phyloP scores from a whole-genome alignment of 495 filamentous ascomycete species.

The Trichoderma parareesei region DNA sequence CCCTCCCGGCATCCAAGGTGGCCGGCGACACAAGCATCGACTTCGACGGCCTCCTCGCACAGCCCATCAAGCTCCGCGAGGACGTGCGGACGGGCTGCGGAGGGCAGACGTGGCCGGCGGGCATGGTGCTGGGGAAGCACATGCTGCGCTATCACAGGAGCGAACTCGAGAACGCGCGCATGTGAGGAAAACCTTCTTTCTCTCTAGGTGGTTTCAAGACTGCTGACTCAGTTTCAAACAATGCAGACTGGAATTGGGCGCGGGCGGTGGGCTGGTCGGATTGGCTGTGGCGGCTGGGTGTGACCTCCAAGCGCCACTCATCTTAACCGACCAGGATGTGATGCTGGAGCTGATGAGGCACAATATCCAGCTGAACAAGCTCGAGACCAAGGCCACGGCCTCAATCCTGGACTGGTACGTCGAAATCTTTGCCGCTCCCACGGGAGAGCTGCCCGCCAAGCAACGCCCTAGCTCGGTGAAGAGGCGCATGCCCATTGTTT shows the following conservation, averaged over 20 bases:
- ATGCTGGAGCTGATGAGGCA: slow-evolving; percentile 76
- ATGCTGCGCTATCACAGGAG: slow-evolving; percentile 61
- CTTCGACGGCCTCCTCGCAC: slow-evolving; percentile 64
- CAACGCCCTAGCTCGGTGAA: slow-evolving; percentile 11
- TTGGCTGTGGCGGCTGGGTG: slow-evolving; percentile 58
- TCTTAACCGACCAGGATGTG: slow-evolving; percentile 76
- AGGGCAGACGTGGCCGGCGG: slow-evolving; percentile 89
- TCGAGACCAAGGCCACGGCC: slow-evolving; percentile 52
- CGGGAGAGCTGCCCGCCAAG: background rate
- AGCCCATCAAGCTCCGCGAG: slow-evolving; percentile 68
- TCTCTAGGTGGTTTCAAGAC: slow-evolving; percentile 13
- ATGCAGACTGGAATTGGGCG: slow-evolving; percentile 78
- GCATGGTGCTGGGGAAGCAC: slow-evolving; percentile 78
- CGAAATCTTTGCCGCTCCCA: background rate
- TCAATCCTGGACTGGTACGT: slow-evolving; percentile 70
- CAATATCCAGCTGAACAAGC: slow-evolving; percentile 72
- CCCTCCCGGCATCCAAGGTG: slow-evolving; percentile 54
- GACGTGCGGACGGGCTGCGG: slow-evolving; percentile 83
- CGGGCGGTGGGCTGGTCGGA: slow-evolving; percentile 83
- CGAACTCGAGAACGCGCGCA: slow-evolving; percentile 53
- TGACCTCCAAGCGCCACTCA: slow-evolving; percentile 42
- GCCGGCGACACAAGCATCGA: slow-evolving; percentile 54
- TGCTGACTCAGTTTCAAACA: slow-evolving; percentile 13
- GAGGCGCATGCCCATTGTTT: background rate
- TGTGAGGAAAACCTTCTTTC: slow-evolving; percentile 50